Evolutionary conservation across 352 stramenopile species (phyloP), one percentile per base, ranked within the genome.

Genomic region (Phytopythium oedochilum): DNA sequence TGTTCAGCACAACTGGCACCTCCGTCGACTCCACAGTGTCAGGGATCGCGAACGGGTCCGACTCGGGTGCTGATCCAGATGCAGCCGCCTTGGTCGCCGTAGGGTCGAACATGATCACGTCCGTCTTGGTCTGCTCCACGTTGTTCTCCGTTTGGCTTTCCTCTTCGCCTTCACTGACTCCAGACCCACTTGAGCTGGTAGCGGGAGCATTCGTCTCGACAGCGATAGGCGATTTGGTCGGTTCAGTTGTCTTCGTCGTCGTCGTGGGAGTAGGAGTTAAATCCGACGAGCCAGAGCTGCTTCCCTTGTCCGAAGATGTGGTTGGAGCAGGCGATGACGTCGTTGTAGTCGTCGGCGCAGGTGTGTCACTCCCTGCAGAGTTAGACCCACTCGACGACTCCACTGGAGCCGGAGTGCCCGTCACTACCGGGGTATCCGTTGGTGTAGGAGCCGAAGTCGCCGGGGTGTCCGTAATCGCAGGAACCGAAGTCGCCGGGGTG

Each of bases 11-110:
- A 11, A 86, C 68, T 12, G 70, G 64, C 40, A 73, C 73, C 32
- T 70, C 63, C 17, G 70, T 71, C 7, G 63, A 35, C 10, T 34
- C 56, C 11, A 46, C 52, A 5, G 73, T 60, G 12, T 80, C 70
- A 3, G 64, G 69, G 47, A 86, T 82, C 39, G 77, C 71, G 51
- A 86, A 86, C 12, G 75, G 75, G 55, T 86, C 72, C 17, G 68
- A 59, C 28, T 65, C 63, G 38, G 62, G 52, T n/a, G 48, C 63
- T 22, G 49, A 68, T 5, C 54, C 61, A 9, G 62, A 60, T 31
- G 62, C 71, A 9, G 71, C 49, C 5, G 57, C 50, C 5, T 57
- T 47, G 29, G 55, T 71, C 5, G 66, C 63, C 12, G 63, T 64
- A 20, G 65, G 52, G 28, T 80, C 67, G 46, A 57, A 80, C 71